Evolutionary conservation across 352 stramenopile species (phyloP).

Genomic region (Pythium monospermum): DNA sequence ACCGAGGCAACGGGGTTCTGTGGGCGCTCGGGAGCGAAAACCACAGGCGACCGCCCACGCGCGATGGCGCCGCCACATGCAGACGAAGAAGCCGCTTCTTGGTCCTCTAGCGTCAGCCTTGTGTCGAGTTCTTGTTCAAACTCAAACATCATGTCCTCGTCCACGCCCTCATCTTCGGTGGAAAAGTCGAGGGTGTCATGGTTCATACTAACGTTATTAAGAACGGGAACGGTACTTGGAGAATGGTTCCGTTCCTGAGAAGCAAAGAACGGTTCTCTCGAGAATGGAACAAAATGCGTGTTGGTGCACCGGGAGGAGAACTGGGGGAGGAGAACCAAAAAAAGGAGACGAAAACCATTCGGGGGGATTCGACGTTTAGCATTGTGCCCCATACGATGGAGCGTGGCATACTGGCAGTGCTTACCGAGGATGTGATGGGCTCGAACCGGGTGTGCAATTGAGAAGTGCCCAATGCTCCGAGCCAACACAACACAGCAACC

Average conservation of each 20-base stretch:
- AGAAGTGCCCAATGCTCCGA: slow-evolving; percentile 5
- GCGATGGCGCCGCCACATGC: background rate
- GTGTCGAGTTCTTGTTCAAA: slow-evolving; percentile 40
- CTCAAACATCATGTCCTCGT: slow-evolving; percentile 72
- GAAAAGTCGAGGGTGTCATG: slow-evolving; percentile 16
- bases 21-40: slow-evolving; percentile 23
- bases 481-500: background rate
- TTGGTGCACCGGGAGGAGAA: background rate
- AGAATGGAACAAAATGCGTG: background rate
- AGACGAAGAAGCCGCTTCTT: background rate
- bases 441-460: slow-evolving; percentile 3
- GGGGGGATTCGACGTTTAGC: background rate
- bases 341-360: background rate
- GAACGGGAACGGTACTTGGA: background rate
- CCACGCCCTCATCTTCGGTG: slow-evolving; percentile 31
- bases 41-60: slow-evolving; percentile 16
- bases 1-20: slow-evolving; percentile 40
- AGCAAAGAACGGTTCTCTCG: background rate
- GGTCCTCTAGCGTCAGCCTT: slow-evolving; percentile 14
- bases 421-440: background rate
- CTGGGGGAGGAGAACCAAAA: slow-evolving; percentile 6
- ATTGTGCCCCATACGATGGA: no score
- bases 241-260: slow-evolving; percentile 2
- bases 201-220: slow-evolving; percentile 23
- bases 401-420: background rate